Base-by-base conservation (phyloP, 2,329 filamentous ascomycete genomes). In the Plectosphaerella cucumerina region DNA sequence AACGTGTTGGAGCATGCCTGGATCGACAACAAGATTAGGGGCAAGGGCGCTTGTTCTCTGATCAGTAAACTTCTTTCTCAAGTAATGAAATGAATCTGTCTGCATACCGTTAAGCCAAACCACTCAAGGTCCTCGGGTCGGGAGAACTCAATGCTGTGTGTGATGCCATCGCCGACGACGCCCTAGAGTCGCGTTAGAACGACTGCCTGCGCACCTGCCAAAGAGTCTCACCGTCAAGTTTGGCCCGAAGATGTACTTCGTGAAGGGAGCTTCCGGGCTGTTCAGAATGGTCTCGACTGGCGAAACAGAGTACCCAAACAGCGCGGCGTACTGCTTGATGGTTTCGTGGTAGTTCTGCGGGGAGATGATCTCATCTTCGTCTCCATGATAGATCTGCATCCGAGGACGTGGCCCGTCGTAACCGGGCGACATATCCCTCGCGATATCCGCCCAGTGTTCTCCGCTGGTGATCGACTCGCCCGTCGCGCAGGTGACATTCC, bases 321-420 rank as follows among this genome's bases (percentile, higher is more conserved):
- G 71, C 17, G 69, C 72, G 0, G 75, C 70, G 76, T 77, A 81
- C 65, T 80, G 70, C 69, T 81, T 80, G 60, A 79, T 74, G 48
- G 75, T 75, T 67, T 84, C 81, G 22, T 76, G 61, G 61, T 79
- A 81, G 64, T 82, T 83, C 57, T 73, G 70, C n/a, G 74, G 74
- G 47, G 69, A 66, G 10, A 84, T 67, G 1, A 72, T 80, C 12
- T 62, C 63, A 59, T 84, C 80, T 3, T 61, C 63, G 37, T 72
- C 74, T 41, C 80, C 80, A 59, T 84, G 80, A 67, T 76, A 83
- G 59, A 82, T 72, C 60, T 80, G 76, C 73, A 84, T 78, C 50
- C 70, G 72, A 2, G 81, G 80, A 3, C 77, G 68, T 1, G 69
- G 50, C 3, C 78, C 78, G 12, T 37, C n/a, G 44, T 47, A 47